Evolutionary conservation across 2,329 filamentous ascomycete genomes (phyloP).

Genomic region (Talaromyces sp.): DNA sequence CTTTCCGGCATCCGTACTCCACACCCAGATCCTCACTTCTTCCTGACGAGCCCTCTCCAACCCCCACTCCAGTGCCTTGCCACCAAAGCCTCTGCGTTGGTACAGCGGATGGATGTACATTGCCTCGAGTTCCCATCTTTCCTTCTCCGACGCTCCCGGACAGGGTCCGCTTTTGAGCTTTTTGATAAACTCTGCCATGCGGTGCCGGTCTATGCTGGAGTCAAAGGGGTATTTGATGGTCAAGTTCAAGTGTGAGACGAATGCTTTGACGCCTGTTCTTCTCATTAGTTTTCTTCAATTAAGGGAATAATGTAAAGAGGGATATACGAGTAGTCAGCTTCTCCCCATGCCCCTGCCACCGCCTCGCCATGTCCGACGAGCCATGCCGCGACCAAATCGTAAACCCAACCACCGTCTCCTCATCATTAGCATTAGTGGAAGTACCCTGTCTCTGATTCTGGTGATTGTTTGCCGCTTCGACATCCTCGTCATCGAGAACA

Average conservation of each 20-base stretch:
- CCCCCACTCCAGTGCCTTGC: slow-evolving; percentile 2
- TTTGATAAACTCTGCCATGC: slow-evolving; percentile 2
- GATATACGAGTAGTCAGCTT: slow-evolving; percentile 1
- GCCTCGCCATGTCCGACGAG: neutral
- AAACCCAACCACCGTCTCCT: slow-evolving; percentile 2
- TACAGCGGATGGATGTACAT: slow-evolving; percentile 7
- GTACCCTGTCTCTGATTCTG: neutral
- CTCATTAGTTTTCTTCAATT: too few species aligned
- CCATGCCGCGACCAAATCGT: slow-evolving; percentile 8
- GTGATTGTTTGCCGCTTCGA: neutral
- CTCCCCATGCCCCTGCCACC: slow-evolving; percentile 1
- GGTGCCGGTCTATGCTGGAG: slow-evolving; percentile 6
- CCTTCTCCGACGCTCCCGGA: neutral
- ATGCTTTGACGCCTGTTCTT: slow-evolving; percentile 2
- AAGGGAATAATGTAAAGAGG: too few species aligned
- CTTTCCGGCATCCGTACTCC: slow-evolving; percentile 7
- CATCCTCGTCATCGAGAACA: neutral
- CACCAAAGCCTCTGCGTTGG: slow-evolving; percentile 4
- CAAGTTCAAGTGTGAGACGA: neutral
- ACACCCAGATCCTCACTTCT: slow-evolving; percentile 6
- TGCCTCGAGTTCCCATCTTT: slow-evolving; percentile 10
- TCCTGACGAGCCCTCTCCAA: neutral
- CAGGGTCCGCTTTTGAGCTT: neutral
- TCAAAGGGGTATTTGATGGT: slow-evolving; percentile 8
- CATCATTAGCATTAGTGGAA: neutral